phyloP scores from a whole-genome alignment of 495 filamentous ascomycete species.

The Xylaria longipes region DNA sequence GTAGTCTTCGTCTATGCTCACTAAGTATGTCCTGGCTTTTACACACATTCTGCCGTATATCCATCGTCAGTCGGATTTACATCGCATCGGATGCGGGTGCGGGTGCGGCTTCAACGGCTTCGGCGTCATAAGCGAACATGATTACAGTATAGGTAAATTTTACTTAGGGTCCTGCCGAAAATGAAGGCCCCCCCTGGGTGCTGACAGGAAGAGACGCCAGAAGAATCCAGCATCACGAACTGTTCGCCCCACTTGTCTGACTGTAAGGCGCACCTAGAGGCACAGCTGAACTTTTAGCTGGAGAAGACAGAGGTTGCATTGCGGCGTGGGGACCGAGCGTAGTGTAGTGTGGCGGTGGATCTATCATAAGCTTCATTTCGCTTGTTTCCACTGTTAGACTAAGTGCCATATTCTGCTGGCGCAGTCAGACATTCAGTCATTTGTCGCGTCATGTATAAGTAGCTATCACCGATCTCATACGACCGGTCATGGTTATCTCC shows the following conservation, averaged over 20 bases:
- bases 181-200: conserved; percentile 5
- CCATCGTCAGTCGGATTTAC: background rate
- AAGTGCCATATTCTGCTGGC: background rate
- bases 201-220: conserved; percentile 23
- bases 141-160: no score
- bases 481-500: background rate
- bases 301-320: background rate
- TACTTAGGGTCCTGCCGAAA: background rate
- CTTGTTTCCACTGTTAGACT: background rate
- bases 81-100: conserved; percentile 14
- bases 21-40: conserved; percentile 1
- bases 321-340: background rate
- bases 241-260: conserved; percentile 17
- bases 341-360: background rate
- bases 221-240: background rate
- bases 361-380: conserved; percentile 10
- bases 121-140: conserved; percentile 5
- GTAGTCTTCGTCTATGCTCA: conserved; percentile 2
- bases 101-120: conserved; percentile 19
- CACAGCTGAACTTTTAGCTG: conserved; percentile 17
- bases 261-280: conserved; percentile 10
- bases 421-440: background rate
- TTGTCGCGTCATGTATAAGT: conserved; percentile 16
- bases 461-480: conserved; percentile 8
- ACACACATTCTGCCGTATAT: background rate